phyloP scores from a whole-genome alignment of 2,329 filamentous ascomycete genomes.

The Aspergillus japonicus region DNA sequence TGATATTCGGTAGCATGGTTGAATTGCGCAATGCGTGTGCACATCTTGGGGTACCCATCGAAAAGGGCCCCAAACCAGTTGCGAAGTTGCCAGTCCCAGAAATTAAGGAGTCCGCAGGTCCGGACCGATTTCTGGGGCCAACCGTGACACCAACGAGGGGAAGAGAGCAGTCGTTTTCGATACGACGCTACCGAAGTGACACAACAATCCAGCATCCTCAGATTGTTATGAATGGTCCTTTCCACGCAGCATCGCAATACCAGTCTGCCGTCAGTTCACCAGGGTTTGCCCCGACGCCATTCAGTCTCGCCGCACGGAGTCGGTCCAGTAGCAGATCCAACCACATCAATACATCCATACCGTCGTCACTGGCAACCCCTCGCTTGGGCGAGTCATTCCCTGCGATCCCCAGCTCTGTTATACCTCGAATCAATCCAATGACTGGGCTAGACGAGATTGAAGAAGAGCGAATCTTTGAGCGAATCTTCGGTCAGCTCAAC shows the following conservation, averaged over 20 bases:
- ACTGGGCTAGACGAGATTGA: conserved; percentile 66
- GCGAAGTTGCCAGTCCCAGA: conserved; percentile 31
- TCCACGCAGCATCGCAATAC: conserved; percentile 31
- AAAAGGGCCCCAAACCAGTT: conserved; percentile 28
- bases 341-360: conserved; percentile 47
- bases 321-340: conserved; percentile 55
- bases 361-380: conserved; percentile 62
- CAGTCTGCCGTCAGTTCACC: conserved; percentile 32
- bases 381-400: conserved; percentile 79
- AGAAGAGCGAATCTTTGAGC: conserved; percentile 79
- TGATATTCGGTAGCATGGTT: conserved; percentile 58
- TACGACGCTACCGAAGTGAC: conserved; percentile 50
- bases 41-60: conserved; percentile 48
- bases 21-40: conserved; percentile 61
- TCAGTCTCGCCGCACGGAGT: conserved; percentile 39
- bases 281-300: conserved; percentile 31
- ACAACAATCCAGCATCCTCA: conserved; percentile 51
- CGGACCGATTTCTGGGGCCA: conserved; percentile 31
- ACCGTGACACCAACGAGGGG: conserved; percentile 48
- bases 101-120: conserved; percentile 27
- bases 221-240: conserved; percentile 28
- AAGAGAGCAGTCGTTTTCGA: conserved; percentile 41
- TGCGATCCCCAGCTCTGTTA: conserved; percentile 45
- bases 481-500: conserved; percentile 74
- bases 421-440: conserved; percentile 53